Evolutionary conservation across 768 basidiomycete genomes (phyloP).

Genomic region (Leccinum variicolor): DNA sequence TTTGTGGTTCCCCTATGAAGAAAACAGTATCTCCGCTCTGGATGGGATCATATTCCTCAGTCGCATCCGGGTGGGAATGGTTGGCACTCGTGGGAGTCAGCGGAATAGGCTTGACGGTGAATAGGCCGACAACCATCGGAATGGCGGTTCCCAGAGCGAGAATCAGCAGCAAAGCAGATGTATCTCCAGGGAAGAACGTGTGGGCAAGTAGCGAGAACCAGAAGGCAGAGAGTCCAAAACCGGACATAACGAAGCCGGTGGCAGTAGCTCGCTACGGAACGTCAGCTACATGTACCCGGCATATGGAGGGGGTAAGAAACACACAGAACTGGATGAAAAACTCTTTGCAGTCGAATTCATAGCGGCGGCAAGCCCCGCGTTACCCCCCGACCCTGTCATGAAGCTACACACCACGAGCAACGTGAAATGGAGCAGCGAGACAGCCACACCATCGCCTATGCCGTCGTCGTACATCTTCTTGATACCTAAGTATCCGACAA

Average conservation of each 20-base stretch:
- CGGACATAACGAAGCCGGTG: conserved; percentile 78
- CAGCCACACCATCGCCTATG: conserved; percentile 33
- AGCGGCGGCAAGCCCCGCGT: conserved; percentile 63
- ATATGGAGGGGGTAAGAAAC: conserved; percentile 22
- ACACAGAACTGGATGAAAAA: conserved; percentile 67
- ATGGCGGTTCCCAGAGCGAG: conserved; percentile 75
- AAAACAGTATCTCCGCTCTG: conserved; percentile 15
- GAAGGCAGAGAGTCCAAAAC: conserved; percentile 90
- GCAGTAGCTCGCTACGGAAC: conserved; percentile 61
- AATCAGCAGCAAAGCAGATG: conserved; percentile 70
- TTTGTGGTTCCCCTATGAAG: conserved; percentile 23
- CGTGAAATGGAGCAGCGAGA: conserved; percentile 43
- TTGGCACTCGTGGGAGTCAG: conserved; percentile 37
- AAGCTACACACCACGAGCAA: conserved; percentile 61
- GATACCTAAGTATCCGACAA: conserved; percentile 76
- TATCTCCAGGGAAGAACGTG: conserved; percentile 70
- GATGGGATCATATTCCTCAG: conserved; percentile 21
- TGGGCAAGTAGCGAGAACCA: conserved; percentile 79
- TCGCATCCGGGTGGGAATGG: not conserved
- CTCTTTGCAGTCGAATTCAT: conserved; percentile 83
- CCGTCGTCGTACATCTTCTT: conserved; percentile 61
- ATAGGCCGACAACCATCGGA: conserved; percentile 76
- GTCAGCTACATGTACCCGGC: not conserved
- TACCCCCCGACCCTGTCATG: conserved; percentile 76
- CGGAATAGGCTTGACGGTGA: conserved; percentile 70